Percentiles rank a stretch among this genome's conserved stretches.
These are phyloP conservation scores for Adansonia digitata DNA, from an alignment of 345 rosid species.

Conservation along the genomic window DNA sequence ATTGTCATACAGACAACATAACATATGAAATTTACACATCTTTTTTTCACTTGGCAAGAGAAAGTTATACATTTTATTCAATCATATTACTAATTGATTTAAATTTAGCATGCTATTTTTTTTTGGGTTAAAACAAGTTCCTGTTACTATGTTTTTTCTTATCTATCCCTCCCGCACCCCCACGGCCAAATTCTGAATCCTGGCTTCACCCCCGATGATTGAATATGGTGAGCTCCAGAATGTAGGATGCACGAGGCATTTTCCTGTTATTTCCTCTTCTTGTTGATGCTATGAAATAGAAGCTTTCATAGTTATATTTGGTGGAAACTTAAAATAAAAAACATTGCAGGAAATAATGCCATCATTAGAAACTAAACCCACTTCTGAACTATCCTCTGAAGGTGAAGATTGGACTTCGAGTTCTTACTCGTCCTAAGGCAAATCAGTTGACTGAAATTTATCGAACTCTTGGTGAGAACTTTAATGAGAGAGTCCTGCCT, in stretches of 20 bases:
- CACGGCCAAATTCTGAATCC: not conserved
- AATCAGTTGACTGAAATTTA: conserved; percentile 70
- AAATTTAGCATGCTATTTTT: not conserved
- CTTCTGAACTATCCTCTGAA: conserved; percentile 17
- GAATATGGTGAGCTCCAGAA: not conserved
- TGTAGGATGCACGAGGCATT: not conserved
- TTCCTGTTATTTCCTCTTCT: not conserved
- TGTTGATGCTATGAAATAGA: not conserved
- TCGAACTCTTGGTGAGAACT: conserved; percentile 77
- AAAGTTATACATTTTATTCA: too few species aligned
- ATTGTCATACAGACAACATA: too few species aligned
- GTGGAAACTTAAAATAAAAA: not conserved
- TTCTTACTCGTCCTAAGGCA: conserved; percentile 81
- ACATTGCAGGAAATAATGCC: not conserved
- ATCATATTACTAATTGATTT: too few species aligned
- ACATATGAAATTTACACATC: too few species aligned
- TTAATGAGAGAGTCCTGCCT: conserved; percentile 81
- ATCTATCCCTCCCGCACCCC: too few species aligned
- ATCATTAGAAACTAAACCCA: not conserved
- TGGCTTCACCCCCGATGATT: not conserved
- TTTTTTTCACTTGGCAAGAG: not conserved
- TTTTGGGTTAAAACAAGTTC: too few species aligned
- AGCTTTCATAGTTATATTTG: not conserved
- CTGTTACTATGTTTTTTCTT: not conserved
- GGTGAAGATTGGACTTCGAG: conserved; percentile 95